Evolutionary conservation across 192 early-diverging fungal genomes (phyloP), one percentile per base, ranked within the genome.

Genomic region (Piromyces finnis): DNA sequence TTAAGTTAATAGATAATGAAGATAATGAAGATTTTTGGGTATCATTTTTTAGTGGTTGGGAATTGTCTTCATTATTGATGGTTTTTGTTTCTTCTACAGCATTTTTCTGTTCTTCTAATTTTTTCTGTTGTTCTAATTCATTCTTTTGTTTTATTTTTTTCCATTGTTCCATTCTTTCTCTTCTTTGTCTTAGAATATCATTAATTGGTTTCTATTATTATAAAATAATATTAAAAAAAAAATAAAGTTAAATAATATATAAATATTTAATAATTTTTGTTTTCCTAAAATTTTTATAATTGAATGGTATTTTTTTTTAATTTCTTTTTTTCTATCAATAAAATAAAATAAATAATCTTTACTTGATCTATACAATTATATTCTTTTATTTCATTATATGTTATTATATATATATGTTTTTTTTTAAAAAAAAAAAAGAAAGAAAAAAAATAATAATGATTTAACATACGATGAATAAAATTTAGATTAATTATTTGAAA

Each of bases 101-200:
- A 26, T 36, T 5, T 79, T 79, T 41, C 26, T 29, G 85, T 30
- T 36, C 91, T 83, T 26, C 32, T 35, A 35, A 82, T 81, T 82
- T 88, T 77, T 82, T 84, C 80, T 78, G 83, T 82, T 28, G 84
- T 84, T 79, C 89, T 90, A 79, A 88, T 88, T 82, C 13, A 5
- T 94, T 90, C 82, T 88, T 35, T 35, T 35, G 32, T 35, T 35
- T 35, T 35, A 35, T 35, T 35, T 35, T 90, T 78, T 90, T 84
- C 95, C 95, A 98, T 85, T 93, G 89, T 78, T 93, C 91, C 18
- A 97, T 82, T 35, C 93, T 85, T 86, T 96, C 95, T 80, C 90
- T 90, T 78, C 95, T 83, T 82, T 94, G 90, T 39, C 93, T 86
- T 39, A 89, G 83, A 79, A 90, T 92, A 36, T 93, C 92, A 79